phyloP scores from a whole-genome alignment of 2,329 filamentous ascomycete genomes.

The Huntiella decipiens region DNA sequence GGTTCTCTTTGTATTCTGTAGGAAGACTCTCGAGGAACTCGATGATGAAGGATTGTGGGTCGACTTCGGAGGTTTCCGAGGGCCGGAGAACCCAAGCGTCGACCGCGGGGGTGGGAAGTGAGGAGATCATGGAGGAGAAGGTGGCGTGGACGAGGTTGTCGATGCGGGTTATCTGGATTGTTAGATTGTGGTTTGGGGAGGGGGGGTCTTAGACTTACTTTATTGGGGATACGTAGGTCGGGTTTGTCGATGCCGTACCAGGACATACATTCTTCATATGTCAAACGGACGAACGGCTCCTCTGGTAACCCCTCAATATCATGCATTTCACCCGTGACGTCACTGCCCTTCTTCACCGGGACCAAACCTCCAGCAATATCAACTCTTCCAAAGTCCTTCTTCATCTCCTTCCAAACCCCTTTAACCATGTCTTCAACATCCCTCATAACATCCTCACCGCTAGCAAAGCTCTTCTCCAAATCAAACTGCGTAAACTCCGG shows the following conservation, averaged over 20 bases:
- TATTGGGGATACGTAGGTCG: constrained; percentile 56
- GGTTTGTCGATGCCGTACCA: constrained; percentile 82
- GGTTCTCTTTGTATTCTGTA: constrained; percentile 44
- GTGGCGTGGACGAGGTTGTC: constrained; percentile 41
- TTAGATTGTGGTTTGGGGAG: constrained; percentile 8
- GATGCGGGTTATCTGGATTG: constrained; percentile 41
- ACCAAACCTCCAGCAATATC: constrained; percentile 16
- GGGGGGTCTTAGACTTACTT: constrained; percentile 24
- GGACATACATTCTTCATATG: constrained; percentile 62
- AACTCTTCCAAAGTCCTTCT: constrained; percentile 21
- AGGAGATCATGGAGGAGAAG: constrained; percentile 57
- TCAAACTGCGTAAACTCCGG: constrained; percentile 96
- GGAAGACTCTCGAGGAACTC: constrained; percentile 50
- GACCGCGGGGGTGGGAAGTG: constrained; percentile 49
- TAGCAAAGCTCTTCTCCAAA: constrained; percentile 79
- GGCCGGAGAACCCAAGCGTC: constrained; percentile 56
- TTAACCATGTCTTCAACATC: constrained; percentile 32
- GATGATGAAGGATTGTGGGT: constrained; percentile 42
- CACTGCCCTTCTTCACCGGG: constrained; percentile 14
- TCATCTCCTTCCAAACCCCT: constrained; percentile 32
- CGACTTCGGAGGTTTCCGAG: constrained; percentile 26
- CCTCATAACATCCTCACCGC: constrained; percentile 48
- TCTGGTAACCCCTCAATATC: constrained; percentile 14
- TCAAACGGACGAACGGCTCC: constrained; percentile 36
- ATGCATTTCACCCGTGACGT: neutral